Base-by-base conservation (phyloP, 2,329 filamentous ascomycete species). In the Fusarium papillatum region DNA sequence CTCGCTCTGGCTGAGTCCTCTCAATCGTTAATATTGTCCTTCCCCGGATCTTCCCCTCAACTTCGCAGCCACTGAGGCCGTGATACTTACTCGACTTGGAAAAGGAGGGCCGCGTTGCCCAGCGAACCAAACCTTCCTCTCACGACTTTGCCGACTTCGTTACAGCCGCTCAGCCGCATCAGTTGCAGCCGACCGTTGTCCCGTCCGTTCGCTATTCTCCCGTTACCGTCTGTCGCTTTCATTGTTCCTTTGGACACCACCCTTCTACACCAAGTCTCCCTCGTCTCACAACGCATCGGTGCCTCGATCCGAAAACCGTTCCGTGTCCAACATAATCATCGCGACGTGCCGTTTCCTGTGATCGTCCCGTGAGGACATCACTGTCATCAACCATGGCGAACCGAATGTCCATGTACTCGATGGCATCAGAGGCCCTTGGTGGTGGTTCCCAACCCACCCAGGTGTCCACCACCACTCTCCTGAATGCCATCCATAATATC, bases 401-500 rank as follows among this genome's bases (percentile, higher is more conserved):
- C 84, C 88, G 90, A 81, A 90, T 91, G 89, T 94, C 92, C 77
- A 92, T 93, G 88, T 94, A 93, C 82, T 94, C 92, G 77, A 87
- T 92, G 81, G 88, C 87, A 78, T 93, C 91, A 77, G 91, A 94
- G 75, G 91, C 92, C 59, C 86, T 90, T 71, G 89, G 89, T 62
- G 88, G 91, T 66, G 48, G 17, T 36, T 92, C 93, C 80, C 91
- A 95, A 80, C 89, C 94, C 13, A 87, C 93, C 57, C 95, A 98
- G 82, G 93, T 98, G 66, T 98, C 96, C 9, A 98, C 96, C 3
- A 98, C 96, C 2, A 98, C 95, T 1, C 90, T 98, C 59, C 90
- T 99, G 68, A 98, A 98, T 85, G 92, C 95, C 68, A 90, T 98
- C 57, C 97, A 99, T 86, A 95, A 95, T 79, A 93, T 94, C 81